Conservation (phyloP, 371 early-diverging fungal genomes). For the Vairimorpha necatrix region DNA sequence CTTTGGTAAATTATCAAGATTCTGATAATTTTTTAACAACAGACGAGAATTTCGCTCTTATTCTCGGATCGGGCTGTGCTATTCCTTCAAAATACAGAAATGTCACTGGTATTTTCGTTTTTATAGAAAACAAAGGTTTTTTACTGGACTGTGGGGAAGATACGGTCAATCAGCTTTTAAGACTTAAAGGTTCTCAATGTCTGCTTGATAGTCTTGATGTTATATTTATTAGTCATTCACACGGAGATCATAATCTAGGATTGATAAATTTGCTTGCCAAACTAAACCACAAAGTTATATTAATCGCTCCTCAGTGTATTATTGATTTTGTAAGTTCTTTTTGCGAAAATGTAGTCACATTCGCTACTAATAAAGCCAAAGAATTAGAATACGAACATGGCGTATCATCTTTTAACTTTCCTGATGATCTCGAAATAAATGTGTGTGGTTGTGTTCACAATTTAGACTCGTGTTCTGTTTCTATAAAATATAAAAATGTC, state of each 20-base stretch:
- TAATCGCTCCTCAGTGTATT: slow-evolving; percentile 43
- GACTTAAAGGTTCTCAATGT: slow-evolving; percentile 68
- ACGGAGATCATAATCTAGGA: slow-evolving; percentile 98
- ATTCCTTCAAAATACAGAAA: slow-evolving; percentile 89
- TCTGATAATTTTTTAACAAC: not conserved
- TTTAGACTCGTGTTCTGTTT: slow-evolving; percentile 50
- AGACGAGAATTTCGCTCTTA: slow-evolving; percentile 17
- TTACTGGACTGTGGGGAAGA: slow-evolving; percentile 94
- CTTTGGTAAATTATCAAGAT: not conserved
- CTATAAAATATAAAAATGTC: slow-evolving; percentile 26
- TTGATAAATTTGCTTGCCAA: slow-evolving; percentile 48
- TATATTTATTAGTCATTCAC: slow-evolving; percentile 88
- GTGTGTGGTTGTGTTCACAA: slow-evolving; percentile 46
- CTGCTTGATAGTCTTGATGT: slow-evolving; percentile 66
- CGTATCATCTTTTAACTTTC: not conserved
- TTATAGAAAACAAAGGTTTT: slow-evolving; percentile 23
- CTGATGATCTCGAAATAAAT: not conserved
- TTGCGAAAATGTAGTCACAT: slow-evolving; percentile 3
- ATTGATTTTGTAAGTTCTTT: slow-evolving; percentile 35
- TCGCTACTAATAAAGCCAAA: slow-evolving; percentile 40
- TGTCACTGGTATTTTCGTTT: slow-evolving; percentile 68
- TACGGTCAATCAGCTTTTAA: slow-evolving; percentile 79
- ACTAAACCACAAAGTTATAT: slow-evolving; percentile 36
- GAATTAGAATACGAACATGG: slow-evolving; percentile 1
- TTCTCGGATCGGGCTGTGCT: slow-evolving; percentile 85